Base-by-base conservation (phyloP, 169 alveolate species). In the Fabrea salina region DNA sequence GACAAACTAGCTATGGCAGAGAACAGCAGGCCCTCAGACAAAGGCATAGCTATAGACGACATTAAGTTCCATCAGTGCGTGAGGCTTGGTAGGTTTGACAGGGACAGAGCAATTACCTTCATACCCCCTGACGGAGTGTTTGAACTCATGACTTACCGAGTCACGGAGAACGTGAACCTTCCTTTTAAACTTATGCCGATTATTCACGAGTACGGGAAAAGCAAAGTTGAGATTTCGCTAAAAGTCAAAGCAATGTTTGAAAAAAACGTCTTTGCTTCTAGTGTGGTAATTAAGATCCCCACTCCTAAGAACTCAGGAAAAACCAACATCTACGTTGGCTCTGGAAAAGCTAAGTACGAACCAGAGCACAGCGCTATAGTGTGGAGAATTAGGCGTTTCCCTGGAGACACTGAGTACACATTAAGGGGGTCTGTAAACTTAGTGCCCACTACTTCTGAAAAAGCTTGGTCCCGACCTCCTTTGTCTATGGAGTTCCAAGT, bases 101-200 rank as follows among this genome's bases (percentile, higher is more conserved):
- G 89, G 59, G 99, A 96, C 66, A 85, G 97, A 71, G 91, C 97
- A 25, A 94, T 96, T 47, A 92, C 98, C 16, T 96, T 96, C 75
- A 90, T 93, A 43, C 99, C 98, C 4, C 98, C 99, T 40, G 99
- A 96, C 85, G 98, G 97, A 19, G 86, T 82, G 16, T 13, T 1
- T 53, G 71, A 44, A 30, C 51, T 70, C n/a, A 82, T 85, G 87
- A 88, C 95, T 33, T 92, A 93, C 57, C 90, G 99, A 81, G 91
- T 92, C 5, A 90, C 95, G 30, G 97, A 93, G 80, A 96, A 95
- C 83, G 89, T 94, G 27, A 93, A 91, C 59, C 83, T 92, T n/a
- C 98, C 98, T 7, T 96, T 94, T 88, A 93, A 93, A 86, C 83
- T 96, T 16, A 85, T 91, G 54, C 97, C 97, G 1, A 87, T 88